phyloP scores from a whole-genome alignment of 345 rosid genomes.

The Salix dunnii region DNA sequence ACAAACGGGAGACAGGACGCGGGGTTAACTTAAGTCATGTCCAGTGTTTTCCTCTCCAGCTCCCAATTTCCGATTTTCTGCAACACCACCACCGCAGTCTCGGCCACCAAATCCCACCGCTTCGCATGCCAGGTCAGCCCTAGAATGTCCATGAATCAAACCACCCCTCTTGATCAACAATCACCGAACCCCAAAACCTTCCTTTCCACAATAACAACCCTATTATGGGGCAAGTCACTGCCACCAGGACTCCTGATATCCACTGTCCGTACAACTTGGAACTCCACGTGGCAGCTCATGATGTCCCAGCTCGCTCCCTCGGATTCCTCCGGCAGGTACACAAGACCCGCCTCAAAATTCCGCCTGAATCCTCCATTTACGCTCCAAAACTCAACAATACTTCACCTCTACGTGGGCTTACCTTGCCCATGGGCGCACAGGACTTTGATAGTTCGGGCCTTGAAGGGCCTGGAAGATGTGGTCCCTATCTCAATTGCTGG shows the following conservation, averaged over 20 bases:
- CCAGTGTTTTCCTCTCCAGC: constrained; percentile 19
- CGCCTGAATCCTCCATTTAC: constrained; percentile 41
- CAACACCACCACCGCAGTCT: neutral
- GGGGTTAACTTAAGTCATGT: constrained; percentile 18
- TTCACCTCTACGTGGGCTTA: constrained; percentile 85
- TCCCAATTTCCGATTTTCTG: constrained; percentile 13
- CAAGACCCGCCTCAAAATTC: constrained; percentile 71
- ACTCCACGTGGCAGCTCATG: constrained; percentile 76
- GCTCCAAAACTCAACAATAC: constrained; percentile 27
- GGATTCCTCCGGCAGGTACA: constrained; percentile 70
- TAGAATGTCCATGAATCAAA: constrained; percentile 37
- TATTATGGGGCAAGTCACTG: constrained; percentile 86
- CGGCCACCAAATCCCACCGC: neutral
- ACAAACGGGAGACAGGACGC: neutral
- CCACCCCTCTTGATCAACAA: neutral
- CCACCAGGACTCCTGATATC: constrained; percentile 87
- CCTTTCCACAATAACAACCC: constrained; percentile 48
- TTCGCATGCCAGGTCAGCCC: constrained; percentile 25
- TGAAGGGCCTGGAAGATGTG: constrained; percentile 71
- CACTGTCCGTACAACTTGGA: constrained; percentile 72
- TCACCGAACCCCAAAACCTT: constrained; percentile 20
- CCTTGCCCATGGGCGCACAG: constrained; percentile 99
- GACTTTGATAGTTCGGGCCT: constrained; percentile 68
- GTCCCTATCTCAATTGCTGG: constrained; percentile 65
- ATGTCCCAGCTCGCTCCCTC: constrained; percentile 94